A percentile compares a stretch with the other conserved stretches of the same genome.
Conservation (phyloP, 805 yeast species). For the Wickerhamomyces subpelliculosus region DNA sequence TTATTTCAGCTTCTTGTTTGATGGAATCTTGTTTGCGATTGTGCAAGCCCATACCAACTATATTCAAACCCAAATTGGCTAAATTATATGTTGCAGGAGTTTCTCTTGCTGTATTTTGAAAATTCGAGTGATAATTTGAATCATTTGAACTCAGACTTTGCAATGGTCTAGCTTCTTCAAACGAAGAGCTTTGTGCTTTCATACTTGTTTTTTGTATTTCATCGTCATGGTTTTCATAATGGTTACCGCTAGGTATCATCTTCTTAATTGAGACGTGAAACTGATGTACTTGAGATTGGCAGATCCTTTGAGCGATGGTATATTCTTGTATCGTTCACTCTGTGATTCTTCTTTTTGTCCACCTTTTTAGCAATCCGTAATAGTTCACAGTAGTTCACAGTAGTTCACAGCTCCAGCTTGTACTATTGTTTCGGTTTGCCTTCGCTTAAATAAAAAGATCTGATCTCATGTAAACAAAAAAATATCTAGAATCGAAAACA, state of each 20-base stretch:
- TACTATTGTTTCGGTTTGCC: not conserved
- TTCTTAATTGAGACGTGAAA: no score
- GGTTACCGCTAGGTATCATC: not conserved
- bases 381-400: no score
- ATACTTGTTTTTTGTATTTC: not conserved
- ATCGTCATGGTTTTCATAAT: not conserved
- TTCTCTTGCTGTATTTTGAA: not conserved
- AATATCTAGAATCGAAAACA: not conserved
- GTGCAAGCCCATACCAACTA: constrained; percentile 17
- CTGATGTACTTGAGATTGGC: no score
- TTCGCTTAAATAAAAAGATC: not conserved
- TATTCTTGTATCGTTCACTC: no score
- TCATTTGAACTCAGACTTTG: not conserved
- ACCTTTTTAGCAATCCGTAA: no score
- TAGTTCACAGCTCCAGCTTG: not conserved
- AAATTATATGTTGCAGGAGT: not conserved
- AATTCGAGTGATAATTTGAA: not conserved
- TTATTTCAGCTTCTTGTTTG: not conserved
- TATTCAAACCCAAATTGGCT: constrained; percentile 15
- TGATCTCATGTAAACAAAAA: constrained; percentile 1
- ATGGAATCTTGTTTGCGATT: not conserved
- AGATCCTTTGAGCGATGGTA: no score
- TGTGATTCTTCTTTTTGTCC: no score
- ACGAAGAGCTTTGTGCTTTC: not conserved
- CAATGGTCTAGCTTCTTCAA: not conserved